Conservation (phyloP, 2,329 filamentous ascomycete species). For the Cucurbitaria berberidis region DNA sequence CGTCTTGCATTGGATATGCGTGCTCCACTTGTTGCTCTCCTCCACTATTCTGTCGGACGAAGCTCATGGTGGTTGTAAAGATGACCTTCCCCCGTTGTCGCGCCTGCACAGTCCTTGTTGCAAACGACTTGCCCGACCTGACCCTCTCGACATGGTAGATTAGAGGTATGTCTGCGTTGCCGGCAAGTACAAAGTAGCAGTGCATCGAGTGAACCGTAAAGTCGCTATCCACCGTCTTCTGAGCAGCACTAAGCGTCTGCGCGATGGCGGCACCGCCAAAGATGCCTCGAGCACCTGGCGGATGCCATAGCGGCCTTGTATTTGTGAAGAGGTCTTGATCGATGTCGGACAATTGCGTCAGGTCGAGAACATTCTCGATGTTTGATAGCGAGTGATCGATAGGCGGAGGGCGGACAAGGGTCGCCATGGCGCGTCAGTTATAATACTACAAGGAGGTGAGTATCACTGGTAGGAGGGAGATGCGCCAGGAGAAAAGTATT, state of each 20-base stretch:
- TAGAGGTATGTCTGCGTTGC: slow-evolving; percentile 82
- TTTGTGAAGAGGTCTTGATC: slow-evolving; percentile 94
- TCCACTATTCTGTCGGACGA: slow-evolving; percentile 71
- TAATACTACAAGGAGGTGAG: not conserved
- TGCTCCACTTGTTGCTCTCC: slow-evolving; percentile 68
- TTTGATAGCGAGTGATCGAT: slow-evolving; percentile 73
- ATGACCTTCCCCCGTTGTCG: slow-evolving; percentile 86
- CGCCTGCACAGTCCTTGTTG: slow-evolving; percentile 94
- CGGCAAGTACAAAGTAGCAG: slow-evolving; percentile 97
- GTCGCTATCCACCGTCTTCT: slow-evolving; percentile 79
- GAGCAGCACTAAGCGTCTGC: slow-evolving; percentile 85
- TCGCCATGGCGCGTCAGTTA: slow-evolving; percentile 51
- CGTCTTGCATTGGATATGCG: slow-evolving; percentile 60
- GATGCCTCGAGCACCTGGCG: slow-evolving; percentile 87
- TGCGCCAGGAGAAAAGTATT: no score
- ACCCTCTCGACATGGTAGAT: slow-evolving; percentile 95
- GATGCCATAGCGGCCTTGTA: slow-evolving; percentile 88
- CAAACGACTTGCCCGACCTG: slow-evolving; percentile 85
- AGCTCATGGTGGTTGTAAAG: slow-evolving; percentile 94
- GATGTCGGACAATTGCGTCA: slow-evolving; percentile 78
- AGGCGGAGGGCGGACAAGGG: slow-evolving; percentile 77
- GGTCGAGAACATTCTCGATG: slow-evolving; percentile 88
- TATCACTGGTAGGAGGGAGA: slow-evolving; percentile 1
- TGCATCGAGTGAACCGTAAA: slow-evolving; percentile 96
- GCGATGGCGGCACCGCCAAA: slow-evolving; percentile 94